Base-by-base conservation (phyloP, 441 rosid genomes). In the Gossypium davidsonii region DNA sequence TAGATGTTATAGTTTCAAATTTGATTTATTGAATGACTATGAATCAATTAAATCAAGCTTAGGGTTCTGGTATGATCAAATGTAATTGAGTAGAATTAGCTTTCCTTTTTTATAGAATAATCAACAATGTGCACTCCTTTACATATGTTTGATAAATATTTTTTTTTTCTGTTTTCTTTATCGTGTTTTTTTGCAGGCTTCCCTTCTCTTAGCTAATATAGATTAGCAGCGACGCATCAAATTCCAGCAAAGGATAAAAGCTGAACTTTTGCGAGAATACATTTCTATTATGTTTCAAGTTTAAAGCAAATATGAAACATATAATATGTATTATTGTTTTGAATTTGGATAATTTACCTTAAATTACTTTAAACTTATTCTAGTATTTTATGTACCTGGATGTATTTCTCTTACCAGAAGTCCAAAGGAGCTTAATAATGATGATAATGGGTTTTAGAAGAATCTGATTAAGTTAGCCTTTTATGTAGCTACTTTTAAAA, bases 101-200 rank as follows among this genome's bases (percentile, higher is more conserved):
- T 6, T 37, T 37, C 9, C 9, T 26, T 57, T 57, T 14, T 21
- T 23, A 23, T 57, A 11, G n/a, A 57, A 10, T 57, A 57, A 21
- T 25, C n/a, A 25, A 0, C 15, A 6, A 1, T 12, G 17, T 10
- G 34, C 14, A 5, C 62, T 57, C 1, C 8, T 57, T 3, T 6
- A 57, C 62, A 58, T 58, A 25, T 25, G 17, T 34, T 34, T 34
- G 39, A 5, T 34, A 34, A 18, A 21, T 37, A 18, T 5, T 5
- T 31, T 11, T 34, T 6, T 20, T 6, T 51, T 63, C 1, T 34
- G 11, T 3, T 1, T 15, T 3, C 18, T 17, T 11, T 10, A 34
- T 34, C 39, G 1, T 56, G 4, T 26, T 21, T 56, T 20, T 63
- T 65, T 65, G 70, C 37, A 65, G 70, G 56, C 70, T 65, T 65